phyloP scores from a whole-genome alignment of 805 yeast species.

The Metschnikowia cerradonensis region DNA sequence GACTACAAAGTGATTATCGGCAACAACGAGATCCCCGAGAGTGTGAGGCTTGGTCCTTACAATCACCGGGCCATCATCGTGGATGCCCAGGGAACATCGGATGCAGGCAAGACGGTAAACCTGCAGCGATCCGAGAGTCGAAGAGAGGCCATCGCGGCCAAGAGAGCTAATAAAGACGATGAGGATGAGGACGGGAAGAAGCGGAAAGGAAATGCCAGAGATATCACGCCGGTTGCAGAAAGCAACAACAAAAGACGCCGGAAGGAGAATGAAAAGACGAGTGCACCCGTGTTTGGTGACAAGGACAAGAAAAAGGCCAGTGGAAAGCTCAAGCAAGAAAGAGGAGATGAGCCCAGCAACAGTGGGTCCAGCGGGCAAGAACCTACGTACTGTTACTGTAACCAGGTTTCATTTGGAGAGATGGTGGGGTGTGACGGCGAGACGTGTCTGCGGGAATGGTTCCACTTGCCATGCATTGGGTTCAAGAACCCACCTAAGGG shows the following conservation, averaged over 20 bases:
- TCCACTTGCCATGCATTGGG: conserved; percentile 91
- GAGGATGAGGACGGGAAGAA: conserved; percentile 23
- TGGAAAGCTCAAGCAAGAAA: conserved; percentile 20
- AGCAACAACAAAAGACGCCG: conserved; percentile 11
- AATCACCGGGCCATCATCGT: conserved; percentile 88
- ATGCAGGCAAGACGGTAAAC: conserved; percentile 55
- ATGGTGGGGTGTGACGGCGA: conserved; percentile 99
- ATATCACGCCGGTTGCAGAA: conserved; percentile 21
- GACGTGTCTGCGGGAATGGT: conserved; percentile 90
- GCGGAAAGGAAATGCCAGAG: conserved; percentile 16
- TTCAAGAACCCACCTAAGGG: conserved; percentile 76
- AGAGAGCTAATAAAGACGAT: conserved; percentile 53
- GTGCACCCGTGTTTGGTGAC: conserved; percentile 5
- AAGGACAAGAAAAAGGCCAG: conserved; percentile 20
- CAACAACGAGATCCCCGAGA: conserved; percentile 77
- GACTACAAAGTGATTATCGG: conserved; percentile 71
- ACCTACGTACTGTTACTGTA: conserved; percentile 92
- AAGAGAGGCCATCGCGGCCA: conserved; percentile 90
- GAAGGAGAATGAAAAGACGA: conserved; percentile 13
- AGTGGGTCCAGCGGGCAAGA: conserved; percentile 36
- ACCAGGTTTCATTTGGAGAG: conserved; percentile 95
- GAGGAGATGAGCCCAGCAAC: conserved; percentile 10
- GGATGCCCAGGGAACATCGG: conserved; percentile 49
- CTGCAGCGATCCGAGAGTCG: conserved; percentile 78
- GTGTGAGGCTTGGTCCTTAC: conserved; percentile 69